phyloP scores from a whole-genome alignment of 108 stramenopile genomes.

The Conticribra weissflogii region DNA sequence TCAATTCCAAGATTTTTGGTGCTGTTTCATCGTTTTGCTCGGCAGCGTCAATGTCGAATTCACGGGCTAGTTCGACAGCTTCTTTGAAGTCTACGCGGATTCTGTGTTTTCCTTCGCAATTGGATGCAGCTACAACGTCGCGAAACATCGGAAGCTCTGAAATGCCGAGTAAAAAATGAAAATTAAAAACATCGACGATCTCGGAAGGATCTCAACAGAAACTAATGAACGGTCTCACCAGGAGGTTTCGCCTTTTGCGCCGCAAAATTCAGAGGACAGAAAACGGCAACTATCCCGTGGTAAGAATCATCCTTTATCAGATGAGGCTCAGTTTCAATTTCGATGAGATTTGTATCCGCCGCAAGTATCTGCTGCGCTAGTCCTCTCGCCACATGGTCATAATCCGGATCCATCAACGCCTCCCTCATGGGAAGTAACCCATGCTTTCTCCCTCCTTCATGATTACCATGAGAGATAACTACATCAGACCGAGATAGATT shows the following conservation, averaged over 20 bases:
- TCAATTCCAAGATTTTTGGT: conserved; percentile 55
- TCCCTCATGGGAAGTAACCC: conserved; percentile 22
- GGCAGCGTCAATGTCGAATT: conserved; percentile 43
- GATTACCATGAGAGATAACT: not conserved
- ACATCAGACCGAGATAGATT: too few species aligned
- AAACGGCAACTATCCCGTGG: conserved; percentile 23
- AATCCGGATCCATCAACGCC: conserved; percentile 32
- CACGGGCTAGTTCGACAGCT: conserved; percentile 56
- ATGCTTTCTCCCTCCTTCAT: not conserved
- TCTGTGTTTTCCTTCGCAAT: conserved; percentile 22
- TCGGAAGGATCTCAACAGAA: too few species aligned
- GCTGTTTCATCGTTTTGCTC: conserved; percentile 2
- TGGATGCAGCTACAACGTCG: conserved; percentile 54
- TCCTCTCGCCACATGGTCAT: conserved; percentile 3
- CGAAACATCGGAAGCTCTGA: conserved; percentile 79
- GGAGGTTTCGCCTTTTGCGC: conserved; percentile 41
- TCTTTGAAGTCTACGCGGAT: conserved; percentile 59
- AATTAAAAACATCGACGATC: too few species aligned
- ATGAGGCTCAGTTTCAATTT: conserved; percentile 13
- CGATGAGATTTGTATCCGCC: conserved; percentile 27
- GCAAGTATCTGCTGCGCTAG: conserved; percentile 30
- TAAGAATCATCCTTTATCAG: conserved; percentile 29
- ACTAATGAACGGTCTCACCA: too few species aligned
- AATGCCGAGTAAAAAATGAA: too few species aligned
- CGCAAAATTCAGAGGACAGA: conserved; percentile 38